These are phyloP conservation scores for Trichoderma simmonsii DNA, from an alignment of 2,329 filamentous ascomycete species.

Conservation along the genomic window DNA sequence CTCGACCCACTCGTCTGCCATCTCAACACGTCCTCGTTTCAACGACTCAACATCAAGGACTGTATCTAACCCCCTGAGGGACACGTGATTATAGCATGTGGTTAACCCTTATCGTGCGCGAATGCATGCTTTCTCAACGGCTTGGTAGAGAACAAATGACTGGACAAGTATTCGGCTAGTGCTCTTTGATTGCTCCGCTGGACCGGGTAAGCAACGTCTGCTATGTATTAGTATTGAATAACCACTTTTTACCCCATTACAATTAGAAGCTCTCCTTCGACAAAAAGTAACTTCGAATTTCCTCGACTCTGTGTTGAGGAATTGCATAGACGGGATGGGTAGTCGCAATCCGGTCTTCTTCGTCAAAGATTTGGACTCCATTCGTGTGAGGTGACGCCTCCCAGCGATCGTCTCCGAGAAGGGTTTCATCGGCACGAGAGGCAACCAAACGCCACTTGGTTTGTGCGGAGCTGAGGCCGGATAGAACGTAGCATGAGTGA, in stretches of 20 bases:
- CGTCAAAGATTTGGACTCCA: slow-evolving; percentile 64
- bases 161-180: neutral
- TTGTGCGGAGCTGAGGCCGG: slow-evolving; percentile 79
- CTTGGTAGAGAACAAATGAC: neutral
- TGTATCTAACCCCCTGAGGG: neutral
- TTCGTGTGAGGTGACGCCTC: slow-evolving; percentile 48
- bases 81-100: neutral
- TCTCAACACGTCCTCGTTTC: neutral
- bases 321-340: slow-evolving; percentile 86
- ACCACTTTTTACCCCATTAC: neutral
- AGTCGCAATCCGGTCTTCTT: slow-evolving; percentile 64
- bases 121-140: neutral
- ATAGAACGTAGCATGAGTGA: slow-evolving; percentile 88
- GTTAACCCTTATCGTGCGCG: neutral
- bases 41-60: neutral
- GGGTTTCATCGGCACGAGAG: slow-evolving; percentile 32
- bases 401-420: slow-evolving; percentile 43
- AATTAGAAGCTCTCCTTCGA: slow-evolving; percentile 54
- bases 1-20: neutral
- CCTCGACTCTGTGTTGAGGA: slow-evolving; percentile 65
- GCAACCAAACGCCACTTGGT: slow-evolving; percentile 56
- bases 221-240: neutral
- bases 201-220: neutral
- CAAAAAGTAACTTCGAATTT: slow-evolving; percentile 63
- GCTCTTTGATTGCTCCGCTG: neutral